These are phyloP conservation scores for Dioszegia aurantiaca DNA, from an alignment of 768 basidiomycete genomes.

Conservation along the genomic window DNA sequence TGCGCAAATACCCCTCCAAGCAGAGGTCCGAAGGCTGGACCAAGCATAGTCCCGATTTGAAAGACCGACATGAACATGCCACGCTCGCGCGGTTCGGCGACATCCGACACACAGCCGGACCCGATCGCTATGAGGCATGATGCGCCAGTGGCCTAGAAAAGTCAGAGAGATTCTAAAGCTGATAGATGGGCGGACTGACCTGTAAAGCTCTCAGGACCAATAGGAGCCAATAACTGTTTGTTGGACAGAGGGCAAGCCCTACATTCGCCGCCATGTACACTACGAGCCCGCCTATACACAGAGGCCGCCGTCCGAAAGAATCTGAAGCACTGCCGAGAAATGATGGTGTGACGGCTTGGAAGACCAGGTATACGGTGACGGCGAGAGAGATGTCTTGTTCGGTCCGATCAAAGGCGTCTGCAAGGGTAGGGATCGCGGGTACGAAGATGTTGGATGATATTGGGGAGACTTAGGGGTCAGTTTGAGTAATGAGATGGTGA, in stretches of 20 bases:
- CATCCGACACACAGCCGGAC: constrained; percentile 76
- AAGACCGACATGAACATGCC: constrained; percentile 63
- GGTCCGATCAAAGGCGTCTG: constrained; percentile 63
- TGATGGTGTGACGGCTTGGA: constrained; percentile 55
- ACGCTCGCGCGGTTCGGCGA: constrained; percentile 68
- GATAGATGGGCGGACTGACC: constrained; percentile 11
- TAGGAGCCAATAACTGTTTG: constrained; percentile 69
- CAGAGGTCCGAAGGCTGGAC: constrained; percentile 56
- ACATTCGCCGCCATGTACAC: constrained; percentile 67
- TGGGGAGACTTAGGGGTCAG: constrained; percentile 47
- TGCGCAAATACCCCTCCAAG: constrained; percentile 59
- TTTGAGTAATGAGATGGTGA: background rate
- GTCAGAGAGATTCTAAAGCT: background rate
- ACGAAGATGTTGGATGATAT: constrained; percentile 71
- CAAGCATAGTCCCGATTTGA: constrained; percentile 36
- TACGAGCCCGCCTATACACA: constrained; percentile 60
- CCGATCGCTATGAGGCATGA: constrained; percentile 77
- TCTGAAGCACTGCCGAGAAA: constrained; percentile 66
- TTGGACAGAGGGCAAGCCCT: constrained; percentile 60
- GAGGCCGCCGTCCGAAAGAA: constrained; percentile 39
- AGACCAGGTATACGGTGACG: constrained; percentile 68
- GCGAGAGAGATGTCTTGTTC: constrained; percentile 74
- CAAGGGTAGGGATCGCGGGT: constrained; percentile 70
- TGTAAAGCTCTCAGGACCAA: constrained; percentile 78
- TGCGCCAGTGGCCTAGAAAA: constrained; percentile 62